These are phyloP conservation scores for Paraconiothyrium sp. DNA, from an alignment of 2,329 filamentous ascomycete species.

Conservation along the genomic window DNA sequence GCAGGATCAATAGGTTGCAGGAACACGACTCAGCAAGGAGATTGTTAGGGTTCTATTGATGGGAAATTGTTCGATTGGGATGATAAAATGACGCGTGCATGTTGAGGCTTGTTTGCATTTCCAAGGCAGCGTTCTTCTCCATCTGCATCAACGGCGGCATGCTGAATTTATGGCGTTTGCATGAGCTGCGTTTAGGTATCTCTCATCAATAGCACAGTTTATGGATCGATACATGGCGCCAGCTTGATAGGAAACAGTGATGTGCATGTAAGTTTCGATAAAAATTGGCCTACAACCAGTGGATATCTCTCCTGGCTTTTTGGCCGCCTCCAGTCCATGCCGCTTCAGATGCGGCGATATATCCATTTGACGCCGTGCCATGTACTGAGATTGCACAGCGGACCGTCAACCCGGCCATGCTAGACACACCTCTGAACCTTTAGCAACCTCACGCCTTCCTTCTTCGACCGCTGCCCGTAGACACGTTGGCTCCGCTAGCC, in stretches of 20 bases:
- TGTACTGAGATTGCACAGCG: not conserved
- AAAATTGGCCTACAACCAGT: no score
- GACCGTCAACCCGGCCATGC: not conserved
- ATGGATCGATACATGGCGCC: not conserved
- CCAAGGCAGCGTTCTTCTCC: conserved; percentile 6
- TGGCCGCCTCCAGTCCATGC: not conserved
- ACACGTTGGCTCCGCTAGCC: conserved; percentile 40
- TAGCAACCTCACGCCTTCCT: conserved; percentile 41
- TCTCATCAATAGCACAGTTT: not conserved
- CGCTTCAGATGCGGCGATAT: not conserved
- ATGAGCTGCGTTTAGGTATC: not conserved
- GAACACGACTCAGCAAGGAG: not conserved
- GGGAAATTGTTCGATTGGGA: not conserved
- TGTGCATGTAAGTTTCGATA: not conserved
- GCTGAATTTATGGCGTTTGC: not conserved
- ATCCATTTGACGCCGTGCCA: no score
- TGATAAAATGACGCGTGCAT: not conserved
- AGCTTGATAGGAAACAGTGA: not conserved
- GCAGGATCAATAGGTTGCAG: conserved; percentile 54
- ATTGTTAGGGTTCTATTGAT: not conserved
- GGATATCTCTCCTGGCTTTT: not conserved
- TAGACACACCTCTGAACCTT: not conserved
- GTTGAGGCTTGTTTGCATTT: conserved; percentile 10
- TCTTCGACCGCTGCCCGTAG: conserved; percentile 41
- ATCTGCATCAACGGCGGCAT: conserved; percentile 11